Base-by-base conservation (phyloP, 1,139 yeast species). In the Saccharomycopsis hybrid region DNA sequence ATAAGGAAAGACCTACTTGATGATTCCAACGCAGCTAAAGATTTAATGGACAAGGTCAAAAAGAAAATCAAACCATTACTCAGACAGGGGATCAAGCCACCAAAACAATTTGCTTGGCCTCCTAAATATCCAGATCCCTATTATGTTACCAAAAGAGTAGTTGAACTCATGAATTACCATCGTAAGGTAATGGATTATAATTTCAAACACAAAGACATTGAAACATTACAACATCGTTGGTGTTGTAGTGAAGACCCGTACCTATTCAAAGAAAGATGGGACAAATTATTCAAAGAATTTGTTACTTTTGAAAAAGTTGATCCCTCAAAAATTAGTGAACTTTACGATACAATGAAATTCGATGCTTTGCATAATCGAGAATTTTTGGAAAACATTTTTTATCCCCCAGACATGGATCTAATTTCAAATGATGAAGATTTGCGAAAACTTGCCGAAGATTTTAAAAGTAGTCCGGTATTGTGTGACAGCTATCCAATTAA, bases 21-120 rank as follows among this genome's bases (percentile, higher is more conserved):
- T 66, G 98, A 94, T 66, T 85, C 96, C 37, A 94, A 94, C 65
- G 99, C 99, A 1, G 99, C 99, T 1, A 94, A 94, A 63, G 97
- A 89, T 64, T 72, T 89, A 48, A 92, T 90, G 97, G 99, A 94
- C 63, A 87, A 89, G 62, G 99, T 94, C 39, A 94, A 94, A 67
- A 94, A 92, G 78, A 89, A 90, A 71, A 74, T 94, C 62, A 94
- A 94, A 66, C 97, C 97, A 0, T 72, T 94, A 62, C 71, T 94
- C 49, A 79, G 99, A 66, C 92, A 90, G 66, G 98, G 98, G 2
- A 87, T 90, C 52, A 96, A 89, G 60, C 97, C 97, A 0, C 98
- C 98, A n/a, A 89, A 95, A 1, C 97, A 92, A 62, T 94, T 94
- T 66, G 87, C 98, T 0, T 94, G 99, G 99, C 98, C 99, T 1